phyloP scores from a whole-genome alignment of 139 green algal species.

The Volvox africanus region DNA sequence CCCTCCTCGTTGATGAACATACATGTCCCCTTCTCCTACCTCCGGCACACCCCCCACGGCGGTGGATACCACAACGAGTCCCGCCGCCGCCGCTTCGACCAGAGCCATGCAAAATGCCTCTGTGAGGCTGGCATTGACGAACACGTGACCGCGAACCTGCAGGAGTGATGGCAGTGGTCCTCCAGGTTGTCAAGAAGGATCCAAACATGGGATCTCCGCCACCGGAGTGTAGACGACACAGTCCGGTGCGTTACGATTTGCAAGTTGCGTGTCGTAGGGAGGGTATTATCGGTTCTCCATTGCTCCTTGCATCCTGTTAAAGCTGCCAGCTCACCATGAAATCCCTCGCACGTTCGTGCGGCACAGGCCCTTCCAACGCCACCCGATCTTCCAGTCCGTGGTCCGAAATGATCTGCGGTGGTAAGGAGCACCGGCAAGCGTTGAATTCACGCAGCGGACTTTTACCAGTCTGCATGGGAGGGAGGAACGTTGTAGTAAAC shows the following conservation, averaged over 20 bases:
- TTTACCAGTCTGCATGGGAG: no score
- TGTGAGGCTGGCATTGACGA: slow-evolving; percentile 95
- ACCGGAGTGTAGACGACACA: no score
- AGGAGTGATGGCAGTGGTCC: neutral
- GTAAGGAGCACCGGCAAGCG: no score
- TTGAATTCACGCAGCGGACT: no score
- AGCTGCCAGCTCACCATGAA: slow-evolving; percentile 62
- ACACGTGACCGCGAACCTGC: slow-evolving; percentile 79
- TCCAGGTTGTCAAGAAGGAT: neutral
- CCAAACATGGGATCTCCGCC: neutral
- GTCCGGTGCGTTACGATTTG: no score
- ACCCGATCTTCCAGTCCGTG: slow-evolving; percentile 81
- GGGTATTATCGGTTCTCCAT: no score
- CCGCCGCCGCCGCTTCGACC: slow-evolving; percentile 91
- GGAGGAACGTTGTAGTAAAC: no score
- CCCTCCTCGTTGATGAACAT: no score
- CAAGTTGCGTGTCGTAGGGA: no score
- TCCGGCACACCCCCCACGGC: slow-evolving; percentile 96
- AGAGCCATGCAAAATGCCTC: slow-evolving; percentile 99
- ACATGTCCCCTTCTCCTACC: slow-evolving; percentile 55
- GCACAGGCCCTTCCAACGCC: slow-evolving; percentile 83
- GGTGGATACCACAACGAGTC: slow-evolving; percentile 91
- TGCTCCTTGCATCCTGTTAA: no score
- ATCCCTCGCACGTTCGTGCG: slow-evolving; percentile 69
- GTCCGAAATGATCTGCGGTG: slow-evolving; percentile 53